These are phyloP conservation scores for Aspergillus sojae DNA, from an alignment of 2,329 filamentous ascomycete genomes.

Conservation along the genomic window DNA sequence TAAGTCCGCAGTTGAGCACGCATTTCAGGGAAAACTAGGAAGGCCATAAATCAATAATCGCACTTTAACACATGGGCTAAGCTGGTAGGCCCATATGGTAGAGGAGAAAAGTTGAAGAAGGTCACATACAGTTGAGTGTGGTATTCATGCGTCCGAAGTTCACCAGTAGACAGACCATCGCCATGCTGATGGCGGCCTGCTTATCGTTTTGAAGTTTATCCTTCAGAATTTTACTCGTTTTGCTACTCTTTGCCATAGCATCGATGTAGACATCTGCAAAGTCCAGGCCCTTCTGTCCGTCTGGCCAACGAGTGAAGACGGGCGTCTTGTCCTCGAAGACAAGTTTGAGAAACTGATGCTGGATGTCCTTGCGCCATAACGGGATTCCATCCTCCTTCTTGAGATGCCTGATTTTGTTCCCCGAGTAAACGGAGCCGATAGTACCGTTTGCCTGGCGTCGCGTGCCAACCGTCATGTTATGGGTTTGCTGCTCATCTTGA, in stretches of 20 bases:
- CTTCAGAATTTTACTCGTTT: slow-evolving; percentile 97
- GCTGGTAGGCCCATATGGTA: background rate
- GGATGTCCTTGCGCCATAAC: slow-evolving; percentile 68
- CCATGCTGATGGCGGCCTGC: slow-evolving; percentile 94
- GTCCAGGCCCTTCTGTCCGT: slow-evolving; percentile 69
- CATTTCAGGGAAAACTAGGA: slow-evolving; percentile 95
- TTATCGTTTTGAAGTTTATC: slow-evolving; percentile 94
- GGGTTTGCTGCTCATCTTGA: slow-evolving; percentile 39
- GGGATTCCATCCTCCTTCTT: slow-evolving; percentile 70
- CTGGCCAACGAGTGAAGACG: slow-evolving; percentile 92
- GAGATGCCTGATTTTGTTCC: slow-evolving; percentile 67
- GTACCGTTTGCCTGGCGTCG: slow-evolving; percentile 66
- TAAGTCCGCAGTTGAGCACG: slow-evolving; percentile 95
- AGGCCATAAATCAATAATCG: slow-evolving; percentile 7
- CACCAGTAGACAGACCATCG: slow-evolving; percentile 96
- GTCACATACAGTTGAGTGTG: slow-evolving; percentile 82
- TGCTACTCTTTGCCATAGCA: slow-evolving; percentile 97
- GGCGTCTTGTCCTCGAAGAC: slow-evolving; percentile 63
- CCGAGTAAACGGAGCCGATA: slow-evolving; percentile 67
- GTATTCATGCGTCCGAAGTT: slow-evolving; percentile 99
- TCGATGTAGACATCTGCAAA: slow-evolving; percentile 98
- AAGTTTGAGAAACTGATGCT: slow-evolving; percentile 64
- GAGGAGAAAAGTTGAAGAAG: slow-evolving; percentile 7
- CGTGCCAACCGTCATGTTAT: slow-evolving; percentile 51
- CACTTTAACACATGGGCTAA: background rate